These are phyloP conservation scores for Jacaranda copaia DNA, from an alignment of 257 asterid species.

Conservation along the genomic window DNA sequence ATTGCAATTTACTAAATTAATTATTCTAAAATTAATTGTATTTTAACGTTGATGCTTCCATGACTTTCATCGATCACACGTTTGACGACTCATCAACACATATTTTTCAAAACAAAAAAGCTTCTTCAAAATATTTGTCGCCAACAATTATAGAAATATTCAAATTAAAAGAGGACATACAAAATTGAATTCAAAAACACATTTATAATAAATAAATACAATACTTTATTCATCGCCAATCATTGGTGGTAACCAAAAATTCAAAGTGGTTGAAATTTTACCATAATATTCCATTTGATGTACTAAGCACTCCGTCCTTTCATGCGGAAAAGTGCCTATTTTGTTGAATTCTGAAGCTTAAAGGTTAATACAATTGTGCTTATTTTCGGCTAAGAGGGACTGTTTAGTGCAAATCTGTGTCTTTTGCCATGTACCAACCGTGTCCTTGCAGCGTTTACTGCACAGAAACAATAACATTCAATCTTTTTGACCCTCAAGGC, in stretches of 20 bases:
- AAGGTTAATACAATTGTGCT: not conserved
- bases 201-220: not conserved
- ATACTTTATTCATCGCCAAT: not conserved
- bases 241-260: not conserved
- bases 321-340: not conserved
- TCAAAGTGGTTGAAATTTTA: slow-evolving; percentile 10
- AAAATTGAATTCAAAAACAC: too few relatives aligned
- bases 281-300: slow-evolving; percentile 3
- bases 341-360: not conserved
- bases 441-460: slow-evolving; percentile 5
- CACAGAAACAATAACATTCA: too few relatives aligned
- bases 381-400: not conserved
- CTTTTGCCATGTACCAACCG: slow-evolving; percentile 21
- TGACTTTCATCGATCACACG: too few relatives aligned
- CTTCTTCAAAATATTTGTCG: too few relatives aligned
- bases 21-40: too few relatives aligned
- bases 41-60: too few relatives aligned
- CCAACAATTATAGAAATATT: too few relatives aligned
- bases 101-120: too few relatives aligned
- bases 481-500: not conserved
- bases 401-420: slow-evolving; percentile 13
- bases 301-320: not conserved
- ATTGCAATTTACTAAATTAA: too few relatives aligned
- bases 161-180: too few relatives aligned
- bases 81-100: too few relatives aligned